Percentiles rank a stretch among this genome's conserved stretches.
phyloP scores from a whole-genome alignment of 1,284 basidiomycete species.

The Pyrrhoderma lamaoense region DNA sequence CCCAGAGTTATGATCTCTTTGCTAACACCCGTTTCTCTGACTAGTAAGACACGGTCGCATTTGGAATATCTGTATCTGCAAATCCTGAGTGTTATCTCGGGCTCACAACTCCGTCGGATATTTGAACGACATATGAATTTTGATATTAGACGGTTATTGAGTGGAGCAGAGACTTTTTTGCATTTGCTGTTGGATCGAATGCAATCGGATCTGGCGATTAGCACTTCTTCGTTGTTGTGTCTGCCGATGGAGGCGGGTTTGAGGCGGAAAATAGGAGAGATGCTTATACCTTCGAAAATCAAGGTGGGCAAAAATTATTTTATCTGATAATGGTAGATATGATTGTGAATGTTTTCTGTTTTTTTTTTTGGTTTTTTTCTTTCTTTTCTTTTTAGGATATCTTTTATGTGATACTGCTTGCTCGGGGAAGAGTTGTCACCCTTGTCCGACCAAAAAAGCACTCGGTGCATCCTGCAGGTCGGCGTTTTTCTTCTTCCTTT shows the following conservation, averaged over 20 bases:
- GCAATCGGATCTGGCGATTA: slow-evolving; percentile 76
- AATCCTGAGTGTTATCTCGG: slow-evolving; percentile 85
- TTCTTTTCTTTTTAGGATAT: slow-evolving; percentile 73
- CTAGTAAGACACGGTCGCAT: slow-evolving; percentile 80
- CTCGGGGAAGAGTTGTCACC: slow-evolving; percentile 75
- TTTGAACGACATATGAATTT: slow-evolving; percentile 89
- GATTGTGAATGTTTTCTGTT: too few relatives aligned
- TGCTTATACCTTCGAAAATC: slow-evolving; percentile 73
- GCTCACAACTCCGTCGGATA: slow-evolving; percentile 74
- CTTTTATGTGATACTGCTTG: slow-evolving; percentile 83
- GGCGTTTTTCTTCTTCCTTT: background rate
- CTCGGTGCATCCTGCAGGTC: slow-evolving; percentile 89
- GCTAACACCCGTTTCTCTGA: slow-evolving; percentile 9
- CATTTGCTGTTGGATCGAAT: slow-evolving; percentile 61
- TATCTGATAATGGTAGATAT: background rate
- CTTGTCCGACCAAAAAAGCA: slow-evolving; percentile 88
- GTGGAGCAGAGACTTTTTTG: slow-evolving; percentile 81
- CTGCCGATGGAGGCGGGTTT: slow-evolving; percentile 64
- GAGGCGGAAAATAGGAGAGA: slow-evolving; percentile 67
- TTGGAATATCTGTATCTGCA: slow-evolving; percentile 93
- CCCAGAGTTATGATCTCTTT: background rate
- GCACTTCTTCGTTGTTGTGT: slow-evolving; percentile 75
- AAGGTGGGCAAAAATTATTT: slow-evolving; percentile 42
- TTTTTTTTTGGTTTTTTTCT: too few relatives aligned
- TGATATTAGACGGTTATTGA: slow-evolving; percentile 78